Evolutionary conservation across 768 basidiomycete genomes (phyloP), one percentile per base, ranked within the genome.

Genomic region (Mrakia gelida): DNA sequence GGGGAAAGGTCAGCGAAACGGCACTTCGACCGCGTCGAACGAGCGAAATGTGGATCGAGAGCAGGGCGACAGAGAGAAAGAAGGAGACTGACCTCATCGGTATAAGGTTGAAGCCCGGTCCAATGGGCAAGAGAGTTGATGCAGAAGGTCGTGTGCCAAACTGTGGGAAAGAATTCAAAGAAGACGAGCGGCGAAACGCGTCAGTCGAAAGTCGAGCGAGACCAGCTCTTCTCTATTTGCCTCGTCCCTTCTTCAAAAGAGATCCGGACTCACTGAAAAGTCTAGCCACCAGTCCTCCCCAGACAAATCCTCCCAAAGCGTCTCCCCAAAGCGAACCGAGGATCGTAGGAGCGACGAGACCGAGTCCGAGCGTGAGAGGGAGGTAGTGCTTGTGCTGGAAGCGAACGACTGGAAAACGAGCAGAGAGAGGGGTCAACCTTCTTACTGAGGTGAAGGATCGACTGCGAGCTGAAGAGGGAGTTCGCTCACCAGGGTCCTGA

Each of bases 101-200:
- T 90, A 82, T 92, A 93, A 0, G 90, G 91, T 80, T 93, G 92
- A 28, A 92, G 81, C 13, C 92, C 92, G 23, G 92, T 88, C 90
- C 90, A 92, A 79, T 94, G 92, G 5, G 92, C 92, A 9, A 94
- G 78, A 13, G 82, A 82, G 75, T 83, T 84, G 82, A 85, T 83
- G 70, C 82, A 83, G 79, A 85, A 83, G 1, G 82, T 84, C 9
- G 83, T 82, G 70, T 83, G 84, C 82, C 83, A 82, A 43, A 30
- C 59, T 74, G 41, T 28, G 13, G 62, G 26, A 79, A 91, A 90
- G 90, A 16, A 52, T 15, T 4, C 18, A 9, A 4, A 45, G 80
- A 91, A 92, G 63, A 91, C n/a, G 32, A 16, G 52, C 34, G 0
- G 43, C 38, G 75, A 21, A 9, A 70, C 65, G 21, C 26, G 38